Conservation (phyloP, 129 eudicot genomes). For the Tanacetum coccineum region DNA sequence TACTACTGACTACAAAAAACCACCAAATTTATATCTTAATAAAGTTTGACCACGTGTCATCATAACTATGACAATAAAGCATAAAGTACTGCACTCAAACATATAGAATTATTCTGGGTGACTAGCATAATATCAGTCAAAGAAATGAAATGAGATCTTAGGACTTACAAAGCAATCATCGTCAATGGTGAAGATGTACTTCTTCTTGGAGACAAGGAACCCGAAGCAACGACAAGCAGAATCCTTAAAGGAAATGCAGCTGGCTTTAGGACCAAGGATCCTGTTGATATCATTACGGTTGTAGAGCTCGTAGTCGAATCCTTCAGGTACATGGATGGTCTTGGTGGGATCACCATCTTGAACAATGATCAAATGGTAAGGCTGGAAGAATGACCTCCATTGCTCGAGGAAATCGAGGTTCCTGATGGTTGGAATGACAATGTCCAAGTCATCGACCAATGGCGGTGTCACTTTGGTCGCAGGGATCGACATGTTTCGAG, state of each 20-base stretch:
- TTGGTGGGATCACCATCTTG: slow-evolving; percentile 77
- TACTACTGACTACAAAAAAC: not conserved
- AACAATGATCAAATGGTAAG: slow-evolving; percentile 67
- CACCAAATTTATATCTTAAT: not conserved
- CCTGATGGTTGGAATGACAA: slow-evolving; percentile 69
- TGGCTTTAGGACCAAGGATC: slow-evolving; percentile 66
- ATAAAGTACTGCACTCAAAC: too few relatives aligned
- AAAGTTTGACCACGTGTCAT: not conserved
- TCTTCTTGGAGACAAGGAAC: slow-evolving; percentile 64
- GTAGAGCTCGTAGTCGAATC: slow-evolving; percentile 69
- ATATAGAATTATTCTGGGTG: too few relatives aligned
- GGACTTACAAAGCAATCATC: slow-evolving; percentile 76
- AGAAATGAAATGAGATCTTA: not conserved
- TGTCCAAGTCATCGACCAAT: slow-evolving; percentile 55
- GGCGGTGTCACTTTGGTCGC: slow-evolving; percentile 42
- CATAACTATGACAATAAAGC: not conserved
- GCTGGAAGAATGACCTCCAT: slow-evolving; percentile 71
- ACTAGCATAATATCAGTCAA: not conserved
- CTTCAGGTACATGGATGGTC: slow-evolving; percentile 56
- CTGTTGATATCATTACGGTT: slow-evolving; percentile 67
- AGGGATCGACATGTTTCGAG: slow-evolving; percentile 27
- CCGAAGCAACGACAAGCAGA: slow-evolving; percentile 84
- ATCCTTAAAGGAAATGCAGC: slow-evolving; percentile 79
- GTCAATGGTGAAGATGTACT: slow-evolving; percentile 76
- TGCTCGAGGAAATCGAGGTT: slow-evolving; percentile 69